phyloP scores from a whole-genome alignment of 2,329 filamentous ascomycete species.

The Lecanicillium sp. region DNA sequence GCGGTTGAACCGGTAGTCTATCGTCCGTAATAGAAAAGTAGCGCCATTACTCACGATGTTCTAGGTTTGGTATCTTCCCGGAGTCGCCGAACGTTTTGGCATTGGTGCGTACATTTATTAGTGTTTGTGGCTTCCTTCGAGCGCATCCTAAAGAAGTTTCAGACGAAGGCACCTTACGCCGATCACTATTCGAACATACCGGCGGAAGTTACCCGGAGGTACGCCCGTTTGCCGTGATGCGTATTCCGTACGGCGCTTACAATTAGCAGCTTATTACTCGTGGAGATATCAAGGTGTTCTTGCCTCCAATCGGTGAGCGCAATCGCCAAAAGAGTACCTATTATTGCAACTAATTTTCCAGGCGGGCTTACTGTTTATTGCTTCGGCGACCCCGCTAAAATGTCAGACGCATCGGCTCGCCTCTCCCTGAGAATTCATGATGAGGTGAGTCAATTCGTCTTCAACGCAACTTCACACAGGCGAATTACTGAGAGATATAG shows the following conservation, averaged over 20 bases:
- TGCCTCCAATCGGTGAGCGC: conserved; percentile 74
- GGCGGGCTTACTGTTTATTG: conserved; percentile 91
- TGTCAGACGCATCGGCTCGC: conserved; percentile 75
- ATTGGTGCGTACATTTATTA: conserved; percentile 50
- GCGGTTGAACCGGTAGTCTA: conserved; percentile 80
- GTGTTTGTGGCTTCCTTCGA: background rate
- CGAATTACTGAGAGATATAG: conserved; percentile 21
- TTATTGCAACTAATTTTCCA: conserved; percentile 19
- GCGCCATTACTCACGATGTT: conserved; percentile 4
- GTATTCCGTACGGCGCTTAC: conserved; percentile 13
- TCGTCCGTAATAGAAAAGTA: background rate
- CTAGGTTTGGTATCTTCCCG: conserved; percentile 71
- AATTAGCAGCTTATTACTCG: conserved; percentile 68
- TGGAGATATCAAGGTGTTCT: conserved; percentile 87
- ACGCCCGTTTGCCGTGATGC: conserved; percentile 8
- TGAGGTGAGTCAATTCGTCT: conserved; percentile 34
- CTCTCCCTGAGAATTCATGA: conserved; percentile 77
- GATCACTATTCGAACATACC: conserved; percentile 88
- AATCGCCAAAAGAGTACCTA: background rate
- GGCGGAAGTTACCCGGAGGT: conserved; percentile 91
- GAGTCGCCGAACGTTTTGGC: conserved; percentile 85
- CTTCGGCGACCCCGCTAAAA: conserved; percentile 90
- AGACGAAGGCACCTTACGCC: conserved; percentile 80
- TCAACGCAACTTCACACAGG: background rate
- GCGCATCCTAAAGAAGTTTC: background rate